Base-by-base conservation (phyloP, 129 eudicot species). In the Centrapalus pauciflorus region DNA sequence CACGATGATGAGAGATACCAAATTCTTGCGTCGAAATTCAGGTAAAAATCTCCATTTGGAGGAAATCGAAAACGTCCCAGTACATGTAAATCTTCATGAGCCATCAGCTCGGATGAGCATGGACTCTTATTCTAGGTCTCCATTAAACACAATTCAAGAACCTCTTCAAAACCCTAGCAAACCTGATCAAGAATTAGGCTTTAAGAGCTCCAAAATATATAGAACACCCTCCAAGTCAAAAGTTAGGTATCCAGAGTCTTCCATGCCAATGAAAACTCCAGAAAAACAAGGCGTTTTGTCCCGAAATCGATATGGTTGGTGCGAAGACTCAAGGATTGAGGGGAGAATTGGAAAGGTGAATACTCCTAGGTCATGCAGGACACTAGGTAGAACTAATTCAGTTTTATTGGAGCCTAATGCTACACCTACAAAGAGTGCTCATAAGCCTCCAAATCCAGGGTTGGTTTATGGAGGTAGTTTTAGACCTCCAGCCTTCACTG, bases 31-130 rank as follows among this genome's bases (percentile, higher is more conserved):
- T 26, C 81, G 89, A 32, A 79, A 76, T 46, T 71, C 95, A 12
- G 88, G 82, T 7, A 83, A 83, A 61, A 81, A 56, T 27, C 16
- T 75, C 16, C 73, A 82, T 56, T 19, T 73, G 1, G 95, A 84
- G 19, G 97, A 90, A 78, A 58, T 46, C 3, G 97, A 90, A 76
- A 90, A 90, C 61, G 66, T 90, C 14, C 97, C 90, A 0, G 29
- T 59, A 34, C 81, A 79, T 80, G 24, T 6, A 4, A 71, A 27
- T 69, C 70, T 75, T 20, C 79, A 66, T 37, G 78, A 81, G 34
- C 45, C 75, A 0, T 16, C 57, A 12, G 56, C 61, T 52, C 76
- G 61, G 46, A 46, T 56, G 58, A 38, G 69, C 76, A 23, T 24
- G 6, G 48, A 62, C 10, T 80, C 75, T 5, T 38, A 72, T 23